Evolutionary conservation across 352 stramenopile species (phyloP), one percentile per base, ranked within the genome.

Genomic region (Phytophthora parvispora): DNA sequence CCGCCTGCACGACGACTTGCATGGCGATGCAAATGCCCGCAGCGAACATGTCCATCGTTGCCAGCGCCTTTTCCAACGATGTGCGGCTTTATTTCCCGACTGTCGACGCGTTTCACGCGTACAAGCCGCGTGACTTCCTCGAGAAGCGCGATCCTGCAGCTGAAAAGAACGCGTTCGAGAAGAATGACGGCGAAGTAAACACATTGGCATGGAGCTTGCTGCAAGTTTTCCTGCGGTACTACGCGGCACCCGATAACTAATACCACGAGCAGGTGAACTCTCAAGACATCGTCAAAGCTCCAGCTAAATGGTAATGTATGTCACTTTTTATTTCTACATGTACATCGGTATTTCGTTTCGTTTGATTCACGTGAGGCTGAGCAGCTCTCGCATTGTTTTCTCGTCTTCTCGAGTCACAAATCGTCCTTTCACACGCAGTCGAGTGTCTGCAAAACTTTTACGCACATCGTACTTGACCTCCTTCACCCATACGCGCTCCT

Each of bases 351-450:
- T 28, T 61, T 38, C 32, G 18, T 60, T 48, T 18, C 6, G 42
- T 18, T 6, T 22, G 13, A 31, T 27, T 72, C 83, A 92, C 38
- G 84, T 90, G 28, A 90, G 89, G 58, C 75, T 91, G 32, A 92
- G 69, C 51, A 92, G 71, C 53, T 91, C 84, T 18, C 84, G 79
- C 61, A 97, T 67, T 32, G 91, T 49, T 60, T 91, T 83, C 57
- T 97, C 89, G 67, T 99, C 97, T 67, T 99, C 95, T 60, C 98
- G 98, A 66, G 98, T 98, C 38, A 99, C 95, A 71, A 99, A 99
- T 29, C 96, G 87, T 9, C 97, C 94, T 77, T 99, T 98, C 7
- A 99, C 96, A 25, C 97, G 83, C 57, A 99, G 64, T 66, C 97
- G 83, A 55, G 89, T 98, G 78, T 99, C 96, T 29, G 97, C 97